phyloP scores from a whole-genome alignment of 2,329 filamentous ascomycete genomes.

The Neofusicoccum cordaticola region DNA sequence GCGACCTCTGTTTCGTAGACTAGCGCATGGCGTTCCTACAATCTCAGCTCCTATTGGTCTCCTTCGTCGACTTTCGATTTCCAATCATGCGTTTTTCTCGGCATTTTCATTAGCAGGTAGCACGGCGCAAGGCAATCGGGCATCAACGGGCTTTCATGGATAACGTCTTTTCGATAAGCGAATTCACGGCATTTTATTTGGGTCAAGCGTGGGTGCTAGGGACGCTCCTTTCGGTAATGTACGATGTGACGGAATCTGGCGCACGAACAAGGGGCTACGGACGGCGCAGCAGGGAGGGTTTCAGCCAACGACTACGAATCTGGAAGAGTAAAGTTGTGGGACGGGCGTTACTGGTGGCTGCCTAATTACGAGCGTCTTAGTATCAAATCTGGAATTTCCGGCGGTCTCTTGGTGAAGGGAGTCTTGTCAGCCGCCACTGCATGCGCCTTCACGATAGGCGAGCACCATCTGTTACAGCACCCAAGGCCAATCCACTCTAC shows the following conservation, averaged over 20 bases:
- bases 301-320: background rate
- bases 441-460: background rate
- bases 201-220: background rate
- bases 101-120: conserved; percentile 5
- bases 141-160: background rate
- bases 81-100: background rate
- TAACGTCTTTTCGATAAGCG: background rate
- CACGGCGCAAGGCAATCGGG: background rate
- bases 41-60: background rate
- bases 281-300: background rate
- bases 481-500: background rate
- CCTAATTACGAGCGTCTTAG: background rate
- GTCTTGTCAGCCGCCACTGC: background rate
- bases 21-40: background rate
- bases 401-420: background rate
- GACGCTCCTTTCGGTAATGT: background rate
- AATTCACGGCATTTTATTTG: background rate
- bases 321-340: background rate
- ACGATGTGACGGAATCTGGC: background rate
- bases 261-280: background rate
- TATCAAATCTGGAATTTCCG: background rate
- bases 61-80: background rate
- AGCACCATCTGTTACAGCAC: background rate
- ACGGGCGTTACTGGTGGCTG: background rate
- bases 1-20: background rate